phyloP scores from a whole-genome alignment of 208 protist genomes.

The Trypanosomatidae sp. region DNA sequence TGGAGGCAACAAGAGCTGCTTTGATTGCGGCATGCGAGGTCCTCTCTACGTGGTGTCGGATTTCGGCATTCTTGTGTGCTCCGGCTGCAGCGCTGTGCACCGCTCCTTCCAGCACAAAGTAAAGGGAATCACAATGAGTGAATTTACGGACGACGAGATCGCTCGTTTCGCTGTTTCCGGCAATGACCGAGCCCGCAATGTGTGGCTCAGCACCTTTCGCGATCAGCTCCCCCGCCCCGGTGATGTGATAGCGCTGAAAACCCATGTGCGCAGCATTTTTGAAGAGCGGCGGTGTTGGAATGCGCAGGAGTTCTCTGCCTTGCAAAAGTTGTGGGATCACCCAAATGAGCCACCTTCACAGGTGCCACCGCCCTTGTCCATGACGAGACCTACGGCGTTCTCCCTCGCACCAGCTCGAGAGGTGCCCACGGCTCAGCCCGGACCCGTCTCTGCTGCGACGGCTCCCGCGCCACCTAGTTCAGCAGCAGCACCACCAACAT shows the following conservation, averaged over 20 bases:
- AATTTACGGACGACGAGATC: conserved; percentile 80
- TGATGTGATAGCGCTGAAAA: conserved; percentile 37
- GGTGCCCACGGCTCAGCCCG: background rate
- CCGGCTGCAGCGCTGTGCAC: conserved; percentile 75
- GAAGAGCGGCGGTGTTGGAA: conserved; percentile 38
- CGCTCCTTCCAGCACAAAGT: conserved; percentile 88
- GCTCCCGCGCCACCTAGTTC: conserved; percentile 3
- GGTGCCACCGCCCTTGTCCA: conserved; percentile 2
- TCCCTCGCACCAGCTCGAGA: background rate
- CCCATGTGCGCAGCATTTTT: conserved; percentile 44
- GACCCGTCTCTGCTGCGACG: conserved; percentile 3
- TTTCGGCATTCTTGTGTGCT: conserved; percentile 82
- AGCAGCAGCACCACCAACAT: background rate
- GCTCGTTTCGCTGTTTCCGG: conserved; percentile 44
- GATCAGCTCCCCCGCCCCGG: conserved; percentile 40
- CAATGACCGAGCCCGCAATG: conserved; percentile 61
- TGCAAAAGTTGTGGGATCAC: conserved; percentile 34
- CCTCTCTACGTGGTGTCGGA: conserved; percentile 75
- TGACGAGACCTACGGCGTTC: background rate
- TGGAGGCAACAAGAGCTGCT: conserved; percentile 70
- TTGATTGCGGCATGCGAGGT: conserved; percentile 67
- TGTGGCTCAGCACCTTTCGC: conserved; percentile 58
- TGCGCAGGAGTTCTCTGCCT: conserved; percentile 25
- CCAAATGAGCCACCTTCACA: conserved; percentile 14
- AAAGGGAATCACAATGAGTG: conserved; percentile 87